These are phyloP conservation scores for Ceratocystis eucalypticola DNA, from an alignment of 2,329 filamentous ascomycete species.

Conservation along the genomic window DNA sequence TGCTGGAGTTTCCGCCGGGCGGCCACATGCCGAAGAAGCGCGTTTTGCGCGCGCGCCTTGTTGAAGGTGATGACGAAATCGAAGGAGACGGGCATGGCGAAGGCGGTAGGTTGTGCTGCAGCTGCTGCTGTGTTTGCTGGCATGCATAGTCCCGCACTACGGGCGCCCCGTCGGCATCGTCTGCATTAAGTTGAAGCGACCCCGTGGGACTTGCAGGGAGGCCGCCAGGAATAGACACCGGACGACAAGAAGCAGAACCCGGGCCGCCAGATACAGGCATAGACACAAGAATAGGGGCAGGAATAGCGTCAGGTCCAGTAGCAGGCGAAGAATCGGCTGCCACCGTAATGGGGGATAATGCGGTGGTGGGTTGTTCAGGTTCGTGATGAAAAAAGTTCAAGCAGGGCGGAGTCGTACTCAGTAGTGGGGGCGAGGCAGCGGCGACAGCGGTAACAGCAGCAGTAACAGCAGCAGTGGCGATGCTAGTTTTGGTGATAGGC, in stretches of 20 bases:
- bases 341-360: background rate
- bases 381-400: conserved; percentile 9
- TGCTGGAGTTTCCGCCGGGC: background rate
- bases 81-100: background rate
- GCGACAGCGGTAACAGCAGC: background rate
- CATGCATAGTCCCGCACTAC: background rate
- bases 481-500: background rate
- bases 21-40: conserved; percentile 8
- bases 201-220: background rate
- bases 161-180: background rate
- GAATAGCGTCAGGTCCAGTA: background rate
- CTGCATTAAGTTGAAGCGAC: background rate
- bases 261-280: background rate
- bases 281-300: background rate
- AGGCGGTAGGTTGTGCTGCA: conserved; percentile 1
- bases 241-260: background rate
- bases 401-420: background rate
- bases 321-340: background rate
- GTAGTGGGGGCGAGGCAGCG: background rate
- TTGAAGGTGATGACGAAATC: background rate
- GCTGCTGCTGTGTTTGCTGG: background rate
- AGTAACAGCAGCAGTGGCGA: background rate
- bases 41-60: background rate
- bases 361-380: conserved; percentile 6
- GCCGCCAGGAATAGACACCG: background rate